phyloP scores from a whole-genome alignment of 495 filamentous ascomycete species.

The Hyphodiscus hymeniophilus region DNA sequence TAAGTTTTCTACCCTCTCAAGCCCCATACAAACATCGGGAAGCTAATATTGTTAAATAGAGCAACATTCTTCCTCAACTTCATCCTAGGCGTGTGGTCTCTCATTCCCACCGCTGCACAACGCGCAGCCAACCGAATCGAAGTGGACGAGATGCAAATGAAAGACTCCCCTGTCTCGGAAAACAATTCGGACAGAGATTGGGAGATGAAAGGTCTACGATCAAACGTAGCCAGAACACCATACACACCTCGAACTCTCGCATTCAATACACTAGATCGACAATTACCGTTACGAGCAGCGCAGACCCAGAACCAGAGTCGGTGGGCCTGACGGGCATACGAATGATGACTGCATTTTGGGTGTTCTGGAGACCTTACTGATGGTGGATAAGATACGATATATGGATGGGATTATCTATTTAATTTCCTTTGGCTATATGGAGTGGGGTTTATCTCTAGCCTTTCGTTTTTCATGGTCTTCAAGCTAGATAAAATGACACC shows the following conservation, averaged over 20 bases:
- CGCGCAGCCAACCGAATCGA: constrained; percentile 24
- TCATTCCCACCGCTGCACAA: constrained; percentile 45
- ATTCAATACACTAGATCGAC: constrained; percentile 44
- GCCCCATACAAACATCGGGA: no score
- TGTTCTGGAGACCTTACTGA: no score
- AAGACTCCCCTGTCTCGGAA: constrained; percentile 20
- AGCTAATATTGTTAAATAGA: constrained; percentile 26
- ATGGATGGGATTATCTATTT: no score
- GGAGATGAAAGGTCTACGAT: constrained; percentile 37
- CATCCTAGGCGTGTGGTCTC: constrained; percentile 48
- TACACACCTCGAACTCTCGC: constrained; percentile 47
- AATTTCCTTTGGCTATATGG: neutral
- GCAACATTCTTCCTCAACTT: constrained; percentile 48
- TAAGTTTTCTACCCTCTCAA: constrained; percentile 35
- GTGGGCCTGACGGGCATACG: neutral
- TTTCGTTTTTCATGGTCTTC: neutral
- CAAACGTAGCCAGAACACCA: constrained; percentile 24
- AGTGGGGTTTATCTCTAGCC: neutral
- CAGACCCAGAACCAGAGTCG: constrained; percentile 9
- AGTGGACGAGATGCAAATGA: constrained; percentile 29
- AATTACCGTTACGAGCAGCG: constrained; percentile 29
- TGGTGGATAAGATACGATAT: no score
- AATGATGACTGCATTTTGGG: neutral
- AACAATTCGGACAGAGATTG: constrained; percentile 22
- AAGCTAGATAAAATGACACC: no score